Conservation (phyloP, 805 yeast species). For the Lachancea nothofagi region DNA sequence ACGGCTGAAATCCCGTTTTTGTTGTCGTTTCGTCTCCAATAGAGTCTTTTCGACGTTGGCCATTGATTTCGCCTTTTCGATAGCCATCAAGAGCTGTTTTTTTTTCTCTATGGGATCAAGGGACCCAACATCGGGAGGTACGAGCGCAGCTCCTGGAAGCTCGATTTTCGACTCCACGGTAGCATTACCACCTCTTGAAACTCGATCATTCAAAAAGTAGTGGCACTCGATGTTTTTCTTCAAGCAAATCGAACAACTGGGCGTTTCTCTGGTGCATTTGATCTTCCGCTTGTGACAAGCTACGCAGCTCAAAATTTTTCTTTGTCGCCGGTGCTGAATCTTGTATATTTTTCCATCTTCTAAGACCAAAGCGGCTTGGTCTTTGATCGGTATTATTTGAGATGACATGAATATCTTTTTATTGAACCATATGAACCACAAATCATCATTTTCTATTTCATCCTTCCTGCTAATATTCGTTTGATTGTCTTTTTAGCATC, state of each 20-base stretch:
- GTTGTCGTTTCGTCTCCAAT: slow-evolving; percentile 7
- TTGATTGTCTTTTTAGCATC: too few species aligned
- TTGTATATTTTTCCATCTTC: slow-evolving; percentile 53
- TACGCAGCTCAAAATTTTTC: slow-evolving; percentile 51
- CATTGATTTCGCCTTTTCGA: slow-evolving; percentile 12
- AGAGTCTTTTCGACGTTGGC: slow-evolving; percentile 6
- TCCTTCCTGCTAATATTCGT: too few species aligned
- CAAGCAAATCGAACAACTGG: slow-evolving; percentile 47
- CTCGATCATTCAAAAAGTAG: slow-evolving; percentile 54
- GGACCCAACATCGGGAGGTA: slow-evolving; percentile 21
- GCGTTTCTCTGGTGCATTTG: slow-evolving; percentile 49
- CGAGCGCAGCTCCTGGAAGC: not conserved
- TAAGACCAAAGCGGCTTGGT: slow-evolving; percentile 35
- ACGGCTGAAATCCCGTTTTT: slow-evolving; percentile 6
- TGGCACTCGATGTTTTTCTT: slow-evolving; percentile 45
- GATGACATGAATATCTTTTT: slow-evolving; percentile 4
- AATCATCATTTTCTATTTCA: too few species aligned
- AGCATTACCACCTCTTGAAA: slow-evolving; percentile 32
- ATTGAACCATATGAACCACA: not conserved
- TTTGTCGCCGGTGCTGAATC: slow-evolving; percentile 55
- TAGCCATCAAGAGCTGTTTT: slow-evolving; percentile 11
- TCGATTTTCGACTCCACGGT: slow-evolving; percentile 23
- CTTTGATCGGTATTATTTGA: slow-evolving; percentile 30
- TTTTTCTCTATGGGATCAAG: slow-evolving; percentile 11
- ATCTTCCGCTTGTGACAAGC: slow-evolving; percentile 55